phyloP scores from a whole-genome alignment of 2,329 filamentous ascomycete species.

The Penicillium sp. region DNA sequence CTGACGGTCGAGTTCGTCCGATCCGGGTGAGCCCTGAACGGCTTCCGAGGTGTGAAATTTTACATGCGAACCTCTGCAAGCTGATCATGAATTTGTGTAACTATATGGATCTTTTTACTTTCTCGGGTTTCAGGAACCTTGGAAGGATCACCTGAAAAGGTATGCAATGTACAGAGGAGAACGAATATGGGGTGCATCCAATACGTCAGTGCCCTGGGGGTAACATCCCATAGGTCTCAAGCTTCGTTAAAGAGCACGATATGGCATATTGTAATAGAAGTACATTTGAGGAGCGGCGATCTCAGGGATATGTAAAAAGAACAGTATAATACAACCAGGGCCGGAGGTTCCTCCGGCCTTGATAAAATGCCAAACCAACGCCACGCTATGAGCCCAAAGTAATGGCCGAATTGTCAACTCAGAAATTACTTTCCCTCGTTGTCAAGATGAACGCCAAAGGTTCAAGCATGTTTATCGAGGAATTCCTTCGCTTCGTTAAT shows the following conservation, averaged over 20 bases:
- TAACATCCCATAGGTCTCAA: too few relatives aligned
- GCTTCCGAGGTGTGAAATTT: not conserved
- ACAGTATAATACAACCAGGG: slow-evolving; percentile 66
- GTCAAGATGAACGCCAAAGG: not conserved
- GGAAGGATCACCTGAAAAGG: too few relatives aligned
- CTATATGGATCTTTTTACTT: not conserved
- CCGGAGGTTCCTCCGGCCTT: slow-evolving; percentile 23
- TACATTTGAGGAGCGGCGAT: slow-evolving; percentile 66
- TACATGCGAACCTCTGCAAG: not conserved
- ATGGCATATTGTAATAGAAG: slow-evolving; percentile 13
- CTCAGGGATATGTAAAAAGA: slow-evolving; percentile 48
- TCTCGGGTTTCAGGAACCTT: too few relatives aligned
- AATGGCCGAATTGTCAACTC: slow-evolving; percentile 24
- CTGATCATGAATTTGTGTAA: not conserved
- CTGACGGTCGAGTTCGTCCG: slow-evolving; percentile 11
- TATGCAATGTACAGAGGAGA: too few relatives aligned
- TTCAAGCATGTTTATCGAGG: slow-evolving; percentile 69
- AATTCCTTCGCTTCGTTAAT: slow-evolving; percentile 98
- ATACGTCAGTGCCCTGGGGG: not conserved
- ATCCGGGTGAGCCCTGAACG: not conserved
- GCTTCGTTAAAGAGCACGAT: slow-evolving; percentile 6
- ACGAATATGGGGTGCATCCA: not conserved
- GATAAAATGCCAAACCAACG: slow-evolving; percentile 36
- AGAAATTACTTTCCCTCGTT: slow-evolving; percentile 2
- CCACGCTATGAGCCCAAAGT: slow-evolving; percentile 45